phyloP scores from a whole-genome alignment of 2,329 filamentous ascomycete genomes.

The Cercospora brassicicola region DNA sequence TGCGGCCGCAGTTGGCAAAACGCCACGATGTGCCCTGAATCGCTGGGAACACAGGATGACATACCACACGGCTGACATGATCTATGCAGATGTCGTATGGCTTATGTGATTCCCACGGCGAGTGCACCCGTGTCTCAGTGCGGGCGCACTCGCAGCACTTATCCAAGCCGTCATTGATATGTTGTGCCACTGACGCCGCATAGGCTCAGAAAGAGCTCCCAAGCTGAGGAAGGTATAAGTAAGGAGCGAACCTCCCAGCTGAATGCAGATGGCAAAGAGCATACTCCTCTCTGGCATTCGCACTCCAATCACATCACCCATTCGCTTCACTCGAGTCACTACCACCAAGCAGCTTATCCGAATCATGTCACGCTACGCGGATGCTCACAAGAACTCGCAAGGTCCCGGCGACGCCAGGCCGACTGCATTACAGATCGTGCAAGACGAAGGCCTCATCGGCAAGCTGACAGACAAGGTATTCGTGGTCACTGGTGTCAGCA shows the following conservation, averaged over 20 bases:
- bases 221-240: background rate
- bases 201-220: background rate
- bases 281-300: background rate
- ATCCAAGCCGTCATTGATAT: background rate
- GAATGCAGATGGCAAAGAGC: background rate
- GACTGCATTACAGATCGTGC: constrained; percentile 28
- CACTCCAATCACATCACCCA: background rate
- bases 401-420: constrained; percentile 22
- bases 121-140: too few relatives aligned
- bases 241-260: background rate
- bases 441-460: constrained; percentile 24
- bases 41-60: background rate
- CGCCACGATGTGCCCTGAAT: background rate
- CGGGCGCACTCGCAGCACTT: background rate
- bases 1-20: background rate
- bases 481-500: constrained; percentile 46
- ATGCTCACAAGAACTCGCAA: constrained; percentile 15
- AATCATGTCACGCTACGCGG: constrained; percentile 17
- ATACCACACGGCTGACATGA: background rate
- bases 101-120: background rate
- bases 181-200: background rate
- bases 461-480: constrained; percentile 41
- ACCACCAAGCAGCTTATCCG: background rate
- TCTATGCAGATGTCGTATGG: background rate
- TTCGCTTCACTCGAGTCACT: background rate